Percentiles rank a stretch among this genome's conserved stretches.
phyloP scores from a whole-genome alignment of 2,329 filamentous ascomycete genomes.

The Akanthomyces lecanii region DNA sequence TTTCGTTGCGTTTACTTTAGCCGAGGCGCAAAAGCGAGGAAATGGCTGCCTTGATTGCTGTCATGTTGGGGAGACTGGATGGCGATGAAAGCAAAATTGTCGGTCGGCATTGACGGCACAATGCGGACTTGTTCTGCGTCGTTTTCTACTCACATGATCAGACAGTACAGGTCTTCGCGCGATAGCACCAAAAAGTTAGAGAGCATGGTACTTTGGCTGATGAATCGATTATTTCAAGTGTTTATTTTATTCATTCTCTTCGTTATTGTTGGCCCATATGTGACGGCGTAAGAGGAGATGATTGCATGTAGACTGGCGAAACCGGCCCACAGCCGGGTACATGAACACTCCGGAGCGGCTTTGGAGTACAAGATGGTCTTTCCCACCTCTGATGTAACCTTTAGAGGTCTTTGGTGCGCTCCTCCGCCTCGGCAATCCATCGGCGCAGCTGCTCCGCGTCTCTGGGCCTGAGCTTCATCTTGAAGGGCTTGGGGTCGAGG shows the following conservation, averaged over 20 bases:
- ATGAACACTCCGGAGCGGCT: neutral
- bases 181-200: neutral
- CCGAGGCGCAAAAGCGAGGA: neutral
- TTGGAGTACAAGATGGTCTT: neutral
- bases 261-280: neutral
- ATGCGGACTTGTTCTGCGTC: neutral
- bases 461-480: conserved; percentile 50
- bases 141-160: neutral
- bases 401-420: conserved; percentile 43
- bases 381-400: neutral
- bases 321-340: neutral
- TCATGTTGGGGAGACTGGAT: neutral
- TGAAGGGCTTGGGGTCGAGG: conserved; percentile 60
- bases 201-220: neutral
- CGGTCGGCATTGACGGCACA: too few species aligned
- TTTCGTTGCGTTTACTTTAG: neutral
- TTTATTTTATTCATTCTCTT: neutral
- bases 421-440: conserved; percentile 52
- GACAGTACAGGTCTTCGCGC: neutral
- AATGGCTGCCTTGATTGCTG: neutral
- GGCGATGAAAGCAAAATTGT: too few species aligned
- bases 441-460: conserved; percentile 40
- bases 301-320: too few species aligned
- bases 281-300: neutral
- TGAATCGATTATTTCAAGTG: neutral